A percentile compares a stretch with the other conserved stretches of the same genome.
These are phyloP conservation scores for Penicillium cosmopolitanum DNA, from an alignment of 495 filamentous ascomycete species.

Conservation along the genomic window DNA sequence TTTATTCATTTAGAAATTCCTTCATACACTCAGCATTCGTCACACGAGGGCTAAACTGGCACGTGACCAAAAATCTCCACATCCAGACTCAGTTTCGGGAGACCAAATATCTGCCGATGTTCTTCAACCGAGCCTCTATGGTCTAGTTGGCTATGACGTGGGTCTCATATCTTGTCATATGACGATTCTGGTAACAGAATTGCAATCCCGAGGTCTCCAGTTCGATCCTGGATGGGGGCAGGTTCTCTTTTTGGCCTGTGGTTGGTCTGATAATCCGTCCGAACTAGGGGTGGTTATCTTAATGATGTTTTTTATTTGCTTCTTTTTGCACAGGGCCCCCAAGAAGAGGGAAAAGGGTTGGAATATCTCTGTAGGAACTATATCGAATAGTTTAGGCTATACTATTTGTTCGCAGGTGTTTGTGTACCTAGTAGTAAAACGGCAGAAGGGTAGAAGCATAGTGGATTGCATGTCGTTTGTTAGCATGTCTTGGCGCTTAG, in stretches of 20 bases:
- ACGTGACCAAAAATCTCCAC: not conserved
- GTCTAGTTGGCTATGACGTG: slow-evolving; percentile 34
- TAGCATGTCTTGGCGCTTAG: no score
- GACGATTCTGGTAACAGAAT: slow-evolving; percentile 28
- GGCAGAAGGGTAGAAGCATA: no score
- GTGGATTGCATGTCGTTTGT: no score
- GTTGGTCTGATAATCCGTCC: not conserved
- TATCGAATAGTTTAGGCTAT: no score
- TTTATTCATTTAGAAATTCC: no score
- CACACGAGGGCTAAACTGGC: slow-evolving; percentile 5
- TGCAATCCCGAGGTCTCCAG: slow-evolving; percentile 31
- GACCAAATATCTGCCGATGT: not conserved
- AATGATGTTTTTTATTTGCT: no score
- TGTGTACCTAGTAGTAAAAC: no score
- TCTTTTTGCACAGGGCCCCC: no score
- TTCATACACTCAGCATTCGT: not conserved
- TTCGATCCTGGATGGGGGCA: slow-evolving; percentile 32
- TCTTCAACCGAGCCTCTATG: slow-evolving; percentile 18
- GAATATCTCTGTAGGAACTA: no score
- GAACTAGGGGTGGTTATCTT: no score
- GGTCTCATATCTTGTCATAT: slow-evolving; percentile 31
- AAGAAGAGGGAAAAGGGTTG: no score
- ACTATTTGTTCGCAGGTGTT: no score
- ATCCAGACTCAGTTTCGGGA: not conserved
- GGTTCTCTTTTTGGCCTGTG: slow-evolving; percentile 3